Evolutionary conservation across 306 rosid species (phyloP), one percentile per base, ranked within the genome.

Genomic region (Oxytropis ochrocephala): DNA sequence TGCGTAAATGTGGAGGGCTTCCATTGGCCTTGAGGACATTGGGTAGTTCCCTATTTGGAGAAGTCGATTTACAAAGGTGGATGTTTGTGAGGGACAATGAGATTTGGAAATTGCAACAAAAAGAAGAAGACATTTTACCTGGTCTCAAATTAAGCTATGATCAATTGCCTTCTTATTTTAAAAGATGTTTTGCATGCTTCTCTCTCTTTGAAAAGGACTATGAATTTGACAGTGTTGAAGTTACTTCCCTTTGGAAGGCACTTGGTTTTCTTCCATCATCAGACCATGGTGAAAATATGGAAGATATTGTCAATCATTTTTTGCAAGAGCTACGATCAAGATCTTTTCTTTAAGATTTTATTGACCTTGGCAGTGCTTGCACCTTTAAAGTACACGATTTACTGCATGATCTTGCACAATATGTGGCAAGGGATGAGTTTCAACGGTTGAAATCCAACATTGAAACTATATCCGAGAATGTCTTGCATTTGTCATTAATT

Each of bases 91-190:
- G 42, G 6, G 84, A 81, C 12, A 74, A 19, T 24, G 85, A 74
- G 14, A 84, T 77, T 19, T 84, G 85, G 81, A 57, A 42, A 29
- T 43, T 80, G 13, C 30, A 67, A 13, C 79, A 71, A 29, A 46
- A 30, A 12, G 5, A 67, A 3, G 49, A 30, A 0, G 77, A 43
- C 38, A 77, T 80, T 7, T 50, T 78, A 6, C 83, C 74, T 9
- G 79, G 72, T 3, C 27, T 84, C 0, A 71, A 50, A 24, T 35
- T 80, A 16, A 84, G 85, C 46, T 84, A 74, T 17, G 75, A 77
- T 80, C 73, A 54, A 11, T 46, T 80, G 73, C 75, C 87, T 0
- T 53, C 82, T 3, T 48, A 71, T 52, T 65, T 80, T 43, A 83
- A 52, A 6, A 55, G 12, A 36, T 79, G 87, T 8, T 77, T 84